Conservation (phyloP, 768 basidiomycete species). For the Boletus reticuloceps region DNA sequence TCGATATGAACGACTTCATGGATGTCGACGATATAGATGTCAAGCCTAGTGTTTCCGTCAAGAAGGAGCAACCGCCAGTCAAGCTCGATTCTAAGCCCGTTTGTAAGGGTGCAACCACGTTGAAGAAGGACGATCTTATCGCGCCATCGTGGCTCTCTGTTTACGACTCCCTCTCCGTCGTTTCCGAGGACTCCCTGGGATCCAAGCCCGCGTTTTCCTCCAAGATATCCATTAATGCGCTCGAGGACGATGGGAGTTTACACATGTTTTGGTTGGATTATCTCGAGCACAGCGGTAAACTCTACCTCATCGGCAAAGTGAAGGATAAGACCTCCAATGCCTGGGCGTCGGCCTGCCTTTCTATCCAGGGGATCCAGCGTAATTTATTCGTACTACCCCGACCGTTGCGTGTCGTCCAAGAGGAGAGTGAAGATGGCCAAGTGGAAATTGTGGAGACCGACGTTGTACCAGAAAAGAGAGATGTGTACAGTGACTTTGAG, state of each 20-base stretch:
- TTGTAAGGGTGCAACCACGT: conserved; percentile 5
- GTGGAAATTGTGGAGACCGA: conserved; percentile 63
- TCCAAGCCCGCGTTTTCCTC: conserved; percentile 34
- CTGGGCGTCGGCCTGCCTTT: conserved; percentile 86
- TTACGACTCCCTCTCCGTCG: conserved; percentile 68
- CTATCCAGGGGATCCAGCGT: conserved; percentile 80
- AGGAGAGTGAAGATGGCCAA: conserved; percentile 30
- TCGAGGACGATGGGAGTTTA: conserved; percentile 82
- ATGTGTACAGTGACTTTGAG: conserved; percentile 85
- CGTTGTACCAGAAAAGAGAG: conserved; percentile 60
- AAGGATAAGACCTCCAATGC: conserved; percentile 63
- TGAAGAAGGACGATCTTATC: conserved; percentile 46
- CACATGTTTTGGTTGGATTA: conserved; percentile 97
- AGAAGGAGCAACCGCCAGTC: conserved; percentile 11
- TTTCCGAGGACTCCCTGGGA: conserved; percentile 59
- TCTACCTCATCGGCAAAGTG: conserved; percentile 91
- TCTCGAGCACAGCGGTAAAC: conserved; percentile 77
- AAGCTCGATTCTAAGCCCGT: conserved; percentile 17
- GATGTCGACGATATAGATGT: conserved; percentile 56
- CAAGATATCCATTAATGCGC: conserved; percentile 48
- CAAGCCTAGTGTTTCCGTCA: conserved; percentile 35
- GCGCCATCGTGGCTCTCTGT: conserved; percentile 70
- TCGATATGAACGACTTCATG: conserved; percentile 54
- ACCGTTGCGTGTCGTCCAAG: conserved; percentile 48
- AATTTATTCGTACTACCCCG: conserved; percentile 91